Conservation (phyloP, 495 filamentous ascomycete species). For the Penicillium steckii region DNA sequence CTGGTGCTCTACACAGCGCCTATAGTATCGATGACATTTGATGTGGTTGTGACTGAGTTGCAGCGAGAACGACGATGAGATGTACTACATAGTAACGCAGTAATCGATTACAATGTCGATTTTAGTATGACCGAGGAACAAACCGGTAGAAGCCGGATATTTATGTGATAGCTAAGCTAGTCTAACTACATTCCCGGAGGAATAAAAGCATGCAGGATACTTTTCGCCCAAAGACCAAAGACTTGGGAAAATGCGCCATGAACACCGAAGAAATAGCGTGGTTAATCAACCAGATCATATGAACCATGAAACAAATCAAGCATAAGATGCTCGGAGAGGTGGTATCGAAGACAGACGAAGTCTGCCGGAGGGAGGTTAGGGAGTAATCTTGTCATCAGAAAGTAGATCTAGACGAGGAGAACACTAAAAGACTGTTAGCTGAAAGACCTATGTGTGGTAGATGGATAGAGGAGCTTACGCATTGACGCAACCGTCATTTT, state of each 20-base stretch:
- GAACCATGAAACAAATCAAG: slow-evolving; percentile 20
- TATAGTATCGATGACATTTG: too few species aligned
- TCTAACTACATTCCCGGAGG: slow-evolving; percentile 20
- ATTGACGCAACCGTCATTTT: slow-evolving; percentile 29
- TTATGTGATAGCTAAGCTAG: slow-evolving; percentile 18
- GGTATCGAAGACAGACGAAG: slow-evolving; percentile 27
- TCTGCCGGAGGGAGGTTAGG: slow-evolving; percentile 13
- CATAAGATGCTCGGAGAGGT: slow-evolving; percentile 20
- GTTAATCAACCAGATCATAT: slow-evolving; percentile 21
- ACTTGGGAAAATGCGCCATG: slow-evolving; percentile 24
- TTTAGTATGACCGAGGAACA: too few species aligned
- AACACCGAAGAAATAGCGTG: slow-evolving; percentile 27
- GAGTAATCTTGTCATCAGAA: slow-evolving; percentile 5
- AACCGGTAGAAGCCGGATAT: slow-evolving; percentile 16
- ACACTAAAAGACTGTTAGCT: slow-evolving; percentile 15
- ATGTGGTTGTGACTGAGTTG: too few species aligned
- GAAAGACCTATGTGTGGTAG: not conserved
- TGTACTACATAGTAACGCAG: too few species aligned
- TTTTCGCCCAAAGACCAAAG: slow-evolving; percentile 27
- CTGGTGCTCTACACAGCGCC: too few species aligned
- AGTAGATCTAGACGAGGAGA: slow-evolving; percentile 25
- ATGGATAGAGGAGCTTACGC: slow-evolving; percentile 2
- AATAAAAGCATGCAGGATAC: slow-evolving; percentile 21
- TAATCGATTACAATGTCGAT: too few species aligned
- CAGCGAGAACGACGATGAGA: too few species aligned